phyloP scores from a whole-genome alignment of 1,284 basidiomycete genomes.

The Cutaneotrichosporon curvatum region DNA sequence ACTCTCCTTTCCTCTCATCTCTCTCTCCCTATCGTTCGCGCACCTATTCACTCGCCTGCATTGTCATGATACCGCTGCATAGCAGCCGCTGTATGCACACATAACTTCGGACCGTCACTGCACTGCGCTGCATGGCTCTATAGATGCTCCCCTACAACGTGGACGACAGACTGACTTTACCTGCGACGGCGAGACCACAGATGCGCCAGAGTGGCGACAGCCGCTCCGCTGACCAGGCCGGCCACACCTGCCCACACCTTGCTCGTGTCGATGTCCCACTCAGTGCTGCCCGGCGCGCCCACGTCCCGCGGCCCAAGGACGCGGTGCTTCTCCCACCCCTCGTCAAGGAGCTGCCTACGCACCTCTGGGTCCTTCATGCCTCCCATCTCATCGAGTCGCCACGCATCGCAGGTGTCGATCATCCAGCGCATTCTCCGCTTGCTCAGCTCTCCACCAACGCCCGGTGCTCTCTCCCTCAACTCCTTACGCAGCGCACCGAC shows the following conservation, averaged over 20 bases:
- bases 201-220: neutral
- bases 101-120: neutral
- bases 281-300: slow-evolving; percentile 1
- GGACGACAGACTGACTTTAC: neutral
- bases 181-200: neutral
- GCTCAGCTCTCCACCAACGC: slow-evolving; percentile 50
- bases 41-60: slow-evolving; percentile 2
- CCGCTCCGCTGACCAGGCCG: neutral
- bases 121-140: no score
- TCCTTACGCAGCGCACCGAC: slow-evolving; percentile 55
- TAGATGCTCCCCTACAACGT: no score
- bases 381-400: slow-evolving; percentile 47
- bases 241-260: neutral
- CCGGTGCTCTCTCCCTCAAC: slow-evolving; percentile 49
- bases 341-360: slow-evolving; percentile 32
- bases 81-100: slow-evolving; percentile 8
- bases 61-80: slow-evolving; percentile 12
- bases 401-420: slow-evolving; percentile 77
- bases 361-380: slow-evolving; percentile 35
- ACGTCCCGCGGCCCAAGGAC: slow-evolving; percentile 35
- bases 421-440: slow-evolving; percentile 85
- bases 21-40: neutral
- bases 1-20: neutral
- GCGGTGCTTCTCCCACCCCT: slow-evolving; percentile 45
- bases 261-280: neutral